Evolutionary conservation across 2,329 filamentous ascomycete genomes (phyloP).

Genomic region (Mycogone perniciosa): DNA sequence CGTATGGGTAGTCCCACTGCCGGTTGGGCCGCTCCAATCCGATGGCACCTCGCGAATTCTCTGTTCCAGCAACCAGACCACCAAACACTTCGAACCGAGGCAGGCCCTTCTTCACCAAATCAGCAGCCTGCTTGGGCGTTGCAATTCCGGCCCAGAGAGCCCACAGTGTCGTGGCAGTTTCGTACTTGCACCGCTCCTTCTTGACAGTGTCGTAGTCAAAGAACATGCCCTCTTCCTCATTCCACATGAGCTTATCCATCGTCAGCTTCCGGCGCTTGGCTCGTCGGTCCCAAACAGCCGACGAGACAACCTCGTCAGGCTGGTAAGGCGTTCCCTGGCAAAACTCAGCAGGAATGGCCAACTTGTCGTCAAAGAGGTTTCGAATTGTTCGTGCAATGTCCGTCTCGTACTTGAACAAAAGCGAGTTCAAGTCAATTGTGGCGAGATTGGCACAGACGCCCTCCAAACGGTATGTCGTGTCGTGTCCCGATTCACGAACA

Average conservation of each 20-base stretch:
- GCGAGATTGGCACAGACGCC: conserved; percentile 80
- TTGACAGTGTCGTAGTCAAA: conserved; percentile 92
- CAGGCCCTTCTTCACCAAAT: conserved; percentile 72
- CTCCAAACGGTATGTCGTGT: conserved; percentile 91
- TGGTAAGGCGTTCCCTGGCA: conserved; percentile 57
- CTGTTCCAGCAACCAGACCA: conserved; percentile 81
- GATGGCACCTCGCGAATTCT: conserved; percentile 76
- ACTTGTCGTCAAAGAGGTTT: conserved; percentile 72
- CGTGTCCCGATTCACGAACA: conserved; percentile 92
- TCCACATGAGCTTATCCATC: conserved; percentile 93
- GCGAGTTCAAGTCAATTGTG: conserved; percentile 89
- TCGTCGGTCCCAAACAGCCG: conserved; percentile 83
- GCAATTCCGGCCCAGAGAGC: conserved; percentile 91
- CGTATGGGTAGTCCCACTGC: conserved; percentile 98
- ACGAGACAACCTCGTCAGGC: conserved; percentile 69
- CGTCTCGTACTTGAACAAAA: conserved; percentile 94
- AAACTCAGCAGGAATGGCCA: conserved; percentile 79
- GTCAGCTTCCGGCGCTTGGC: conserved; percentile 75
- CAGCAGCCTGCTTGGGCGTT: conserved; percentile 76
- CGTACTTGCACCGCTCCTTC: conserved; percentile 75
- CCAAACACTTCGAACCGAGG: conserved; percentile 85
- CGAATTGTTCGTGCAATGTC: conserved; percentile 87
- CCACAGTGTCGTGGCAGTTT: conserved; percentile 94
- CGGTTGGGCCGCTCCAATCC: conserved; percentile 82
- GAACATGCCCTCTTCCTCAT: conserved; percentile 87